phyloP scores from a whole-genome alignment of 2,329 filamentous ascomycete genomes.

The Fusarium nanum region DNA sequence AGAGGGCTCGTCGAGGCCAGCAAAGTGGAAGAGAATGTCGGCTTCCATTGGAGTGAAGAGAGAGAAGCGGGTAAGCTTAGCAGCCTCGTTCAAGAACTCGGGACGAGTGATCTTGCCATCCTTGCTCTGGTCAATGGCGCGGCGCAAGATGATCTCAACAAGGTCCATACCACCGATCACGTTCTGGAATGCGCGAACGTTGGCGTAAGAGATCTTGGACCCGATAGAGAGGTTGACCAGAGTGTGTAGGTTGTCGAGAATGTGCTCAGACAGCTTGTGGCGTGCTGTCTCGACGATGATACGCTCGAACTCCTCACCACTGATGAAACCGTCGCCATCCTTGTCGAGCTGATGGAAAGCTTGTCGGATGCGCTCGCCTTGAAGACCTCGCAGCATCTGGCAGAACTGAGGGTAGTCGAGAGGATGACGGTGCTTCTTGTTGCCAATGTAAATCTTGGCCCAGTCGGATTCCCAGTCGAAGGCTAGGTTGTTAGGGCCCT shows the following conservation, averaged over 20 bases:
- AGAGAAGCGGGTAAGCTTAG: conserved; percentile 90
- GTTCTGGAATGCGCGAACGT: conserved; percentile 97
- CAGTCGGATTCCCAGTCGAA: conserved; percentile 99
- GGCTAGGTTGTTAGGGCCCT: conserved; percentile 83
- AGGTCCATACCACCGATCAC: conserved; percentile 98
- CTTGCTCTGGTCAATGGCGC: conserved; percentile 81
- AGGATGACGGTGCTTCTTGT: conserved; percentile 86
- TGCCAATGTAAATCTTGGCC: conserved; percentile 93
- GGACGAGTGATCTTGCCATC: conserved; percentile 95
- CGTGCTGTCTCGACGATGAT: conserved; percentile 93
- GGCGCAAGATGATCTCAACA: conserved; percentile 91
- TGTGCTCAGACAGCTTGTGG: conserved; percentile 97
- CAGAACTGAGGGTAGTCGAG: conserved; percentile 97
- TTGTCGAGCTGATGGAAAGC: conserved; percentile 93
- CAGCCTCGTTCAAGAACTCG: conserved; percentile 95
- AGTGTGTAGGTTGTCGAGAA: conserved; percentile 89
- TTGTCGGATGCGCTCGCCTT: conserved; percentile 95
- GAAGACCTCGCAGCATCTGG: conserved; percentile 95
- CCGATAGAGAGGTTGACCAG: conserved; percentile 94
- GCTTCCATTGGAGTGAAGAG: conserved; percentile 99
- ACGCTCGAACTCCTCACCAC: conserved; percentile 94
- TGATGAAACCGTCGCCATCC: conserved; percentile 93
- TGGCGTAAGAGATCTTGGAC: conserved; percentile 96
- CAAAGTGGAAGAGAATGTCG: conserved; percentile 98
- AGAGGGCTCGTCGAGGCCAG: conserved; percentile 88